phyloP scores from a whole-genome alignment of 805 yeast genomes.

The Hermanozyma aechmeae region DNA sequence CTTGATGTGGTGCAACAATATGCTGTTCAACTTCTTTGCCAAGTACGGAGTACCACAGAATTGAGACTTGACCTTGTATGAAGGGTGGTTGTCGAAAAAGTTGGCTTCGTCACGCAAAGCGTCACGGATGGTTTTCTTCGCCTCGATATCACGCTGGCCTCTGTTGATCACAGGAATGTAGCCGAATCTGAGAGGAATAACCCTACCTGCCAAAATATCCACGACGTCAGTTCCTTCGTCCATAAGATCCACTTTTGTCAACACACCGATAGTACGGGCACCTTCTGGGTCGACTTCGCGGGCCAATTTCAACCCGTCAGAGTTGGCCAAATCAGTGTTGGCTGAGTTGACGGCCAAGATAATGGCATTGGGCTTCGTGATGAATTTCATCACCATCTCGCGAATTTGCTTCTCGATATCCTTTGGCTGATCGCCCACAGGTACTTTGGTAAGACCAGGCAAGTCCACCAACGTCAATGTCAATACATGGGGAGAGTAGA shows the following conservation, averaged over 20 bases:
- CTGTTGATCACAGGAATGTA: constrained; percentile 90
- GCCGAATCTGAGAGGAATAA: constrained; percentile 90
- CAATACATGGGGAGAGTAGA: constrained; percentile 88
- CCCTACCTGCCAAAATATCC: constrained; percentile 91
- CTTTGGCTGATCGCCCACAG: constrained; percentile 97
- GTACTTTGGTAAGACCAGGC: constrained; percentile 97
- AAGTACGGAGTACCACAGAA: constrained; percentile 98
- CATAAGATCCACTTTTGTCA: constrained; percentile 95
- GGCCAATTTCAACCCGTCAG: constrained; percentile 92
- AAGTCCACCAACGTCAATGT: constrained; percentile 92
- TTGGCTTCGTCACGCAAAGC: constrained; percentile 75
- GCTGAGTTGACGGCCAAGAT: constrained; percentile 80
- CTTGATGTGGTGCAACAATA: constrained; percentile 77
- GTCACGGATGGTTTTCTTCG: constrained; percentile 74
- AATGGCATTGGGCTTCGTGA: constrained; percentile 92
- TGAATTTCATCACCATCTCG: constrained; percentile 86
- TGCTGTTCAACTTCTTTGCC: constrained; percentile 83
- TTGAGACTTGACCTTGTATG: constrained; percentile 87
- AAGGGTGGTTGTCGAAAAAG: constrained; percentile 82
- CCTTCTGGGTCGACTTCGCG: constrained; percentile 98
- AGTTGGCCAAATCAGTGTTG: constrained; percentile 92
- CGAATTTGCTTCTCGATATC: constrained; percentile 93
- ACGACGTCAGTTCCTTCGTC: constrained; percentile 96
- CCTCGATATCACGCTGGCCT: constrained; percentile 94
- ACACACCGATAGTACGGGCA: constrained; percentile 88